These are phyloP conservation scores for Penicillium thymicola DNA, from an alignment of 2,329 filamentous ascomycete genomes.

Conservation along the genomic window DNA sequence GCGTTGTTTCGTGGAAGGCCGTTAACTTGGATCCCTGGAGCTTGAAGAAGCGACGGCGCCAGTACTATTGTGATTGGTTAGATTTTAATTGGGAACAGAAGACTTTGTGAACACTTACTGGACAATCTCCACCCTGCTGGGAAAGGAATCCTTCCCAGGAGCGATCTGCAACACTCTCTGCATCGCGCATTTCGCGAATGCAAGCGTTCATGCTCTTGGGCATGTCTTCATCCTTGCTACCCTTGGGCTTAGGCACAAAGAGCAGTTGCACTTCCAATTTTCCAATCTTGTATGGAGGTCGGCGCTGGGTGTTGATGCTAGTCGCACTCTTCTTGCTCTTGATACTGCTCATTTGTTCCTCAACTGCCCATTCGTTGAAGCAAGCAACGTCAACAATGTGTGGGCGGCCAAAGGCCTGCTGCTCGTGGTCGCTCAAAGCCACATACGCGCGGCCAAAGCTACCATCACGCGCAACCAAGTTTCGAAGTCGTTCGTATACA, in stretches of 20 bases:
- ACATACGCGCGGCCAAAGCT: constrained; percentile 94
- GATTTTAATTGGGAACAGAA: neutral
- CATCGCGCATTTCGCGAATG: constrained; percentile 86
- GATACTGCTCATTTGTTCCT: constrained; percentile 79
- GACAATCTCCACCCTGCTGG: constrained; percentile 96
- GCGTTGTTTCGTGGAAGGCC: constrained; percentile 91
- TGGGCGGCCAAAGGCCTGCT: constrained; percentile 80
- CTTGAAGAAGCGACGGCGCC: constrained; percentile 97
- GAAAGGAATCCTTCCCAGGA: constrained; percentile 87
- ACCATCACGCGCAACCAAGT: constrained; percentile 82
- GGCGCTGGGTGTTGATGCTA: constrained; percentile 57
- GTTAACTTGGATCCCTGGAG: constrained; percentile 87
- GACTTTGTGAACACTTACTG: constrained; percentile 61
- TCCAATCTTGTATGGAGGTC: constrained; percentile 93
- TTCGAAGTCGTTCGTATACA: constrained; percentile 80
- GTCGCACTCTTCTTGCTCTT: constrained; percentile 82
- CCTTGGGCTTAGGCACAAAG: constrained; percentile 90
- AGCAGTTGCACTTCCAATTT: constrained; percentile 91
- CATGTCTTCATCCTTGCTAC: constrained; percentile 88
- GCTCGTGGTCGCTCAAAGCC: constrained; percentile 88
- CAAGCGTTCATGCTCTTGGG: constrained; percentile 99
- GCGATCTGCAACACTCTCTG: constrained; percentile 73
- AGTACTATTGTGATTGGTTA: constrained; percentile 62
- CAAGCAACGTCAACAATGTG: constrained; percentile 85
- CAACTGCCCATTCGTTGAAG: constrained; percentile 98